Base-by-base conservation (phyloP, 2,329 filamentous ascomycete genomes). In the Bipolaris cookei region DNA sequence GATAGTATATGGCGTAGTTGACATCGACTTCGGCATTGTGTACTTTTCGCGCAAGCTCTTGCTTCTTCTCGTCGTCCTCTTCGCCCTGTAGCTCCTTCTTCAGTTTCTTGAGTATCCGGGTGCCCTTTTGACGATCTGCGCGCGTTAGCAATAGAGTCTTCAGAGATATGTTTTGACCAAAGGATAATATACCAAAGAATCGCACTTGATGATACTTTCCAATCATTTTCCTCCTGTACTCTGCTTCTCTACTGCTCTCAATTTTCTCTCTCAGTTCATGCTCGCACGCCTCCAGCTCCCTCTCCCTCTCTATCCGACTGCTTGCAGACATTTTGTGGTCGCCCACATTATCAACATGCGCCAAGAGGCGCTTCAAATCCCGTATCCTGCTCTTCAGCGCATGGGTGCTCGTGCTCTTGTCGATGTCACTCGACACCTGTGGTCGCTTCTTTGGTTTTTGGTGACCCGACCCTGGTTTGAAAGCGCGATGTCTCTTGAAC, bases 201-300 rank as follows among this genome's bases (percentile, higher is more conserved):
- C 91, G 82, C 48, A 94, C 86, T 85, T 91, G 93, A 74, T 94
- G 90, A 68, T 92, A 95, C 74, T 88, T 90, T 48, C 82, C 82
- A 61, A 93, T 92, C 85, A 93, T 91, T 57, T 86, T 82, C 64
- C 86, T 83, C 70, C 82, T 83, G 77, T 86, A 88, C 67, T 87
- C 86, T 56, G 83, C 81, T 57, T 84, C 79, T 45, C 84, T 81
- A 61, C 84, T 82, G 4, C 77, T 63, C 35, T 57, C 60, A 14
- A 61, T 54, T 64, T 74, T 75, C 59, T 75, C 72, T 21, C 57
- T 81, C 56, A 93, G 80, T 68, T 90, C 88, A 62, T 85, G 81
- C 74, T 86, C 83, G 68, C 88, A 88, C 4, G 87, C 83, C 44
- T 83, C 83, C 61, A 94, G 78, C 70, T 92, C 90, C 53, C 90